These are phyloP conservation scores for Gossypium aridum DNA, from an alignment of 441 rosid genomes.

Conservation along the genomic window DNA sequence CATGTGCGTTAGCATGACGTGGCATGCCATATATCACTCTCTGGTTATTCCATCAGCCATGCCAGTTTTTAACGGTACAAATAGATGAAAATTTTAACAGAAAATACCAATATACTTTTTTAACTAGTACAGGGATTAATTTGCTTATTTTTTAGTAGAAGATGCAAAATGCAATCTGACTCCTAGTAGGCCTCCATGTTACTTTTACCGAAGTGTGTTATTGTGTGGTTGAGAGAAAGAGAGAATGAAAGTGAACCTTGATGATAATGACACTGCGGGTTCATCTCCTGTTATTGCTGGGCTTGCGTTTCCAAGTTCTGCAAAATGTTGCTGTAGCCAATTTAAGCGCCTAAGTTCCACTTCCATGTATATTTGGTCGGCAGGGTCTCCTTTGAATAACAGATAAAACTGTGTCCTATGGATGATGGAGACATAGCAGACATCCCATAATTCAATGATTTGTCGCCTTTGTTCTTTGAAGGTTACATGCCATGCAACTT, in stretches of 20 bases:
- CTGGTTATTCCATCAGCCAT: too few relatives aligned
- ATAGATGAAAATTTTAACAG: too few relatives aligned
- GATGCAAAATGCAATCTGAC: too few relatives aligned
- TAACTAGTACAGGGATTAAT: too few relatives aligned
- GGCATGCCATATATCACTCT: too few relatives aligned
- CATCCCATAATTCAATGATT: constrained; percentile 91
- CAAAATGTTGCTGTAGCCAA: constrained; percentile 91
- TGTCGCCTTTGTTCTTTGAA: constrained; percentile 85
- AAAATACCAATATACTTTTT: too few relatives aligned
- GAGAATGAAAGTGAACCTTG: constrained; percentile 41
- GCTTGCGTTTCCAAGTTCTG: constrained; percentile 88
- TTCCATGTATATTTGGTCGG: constrained; percentile 98
- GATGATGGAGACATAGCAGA: constrained; percentile 77
- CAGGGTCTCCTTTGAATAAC: constrained; percentile 91
- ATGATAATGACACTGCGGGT: constrained; percentile 60
- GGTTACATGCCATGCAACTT: constrained; percentile 71
- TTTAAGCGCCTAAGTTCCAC: constrained; percentile 95
- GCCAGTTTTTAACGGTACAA: too few relatives aligned
- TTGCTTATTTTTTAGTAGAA: too few relatives aligned
- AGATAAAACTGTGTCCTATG: constrained; percentile 96
- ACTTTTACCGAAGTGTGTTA: too few relatives aligned
- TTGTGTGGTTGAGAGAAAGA: not conserved
- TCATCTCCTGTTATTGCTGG: constrained; percentile 76
- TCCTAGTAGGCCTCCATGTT: too few relatives aligned
- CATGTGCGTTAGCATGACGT: too few relatives aligned